Evolutionary conservation across 148 eudicot species (phyloP).

Genomic region (Amaranthus hypochondriacus): DNA sequence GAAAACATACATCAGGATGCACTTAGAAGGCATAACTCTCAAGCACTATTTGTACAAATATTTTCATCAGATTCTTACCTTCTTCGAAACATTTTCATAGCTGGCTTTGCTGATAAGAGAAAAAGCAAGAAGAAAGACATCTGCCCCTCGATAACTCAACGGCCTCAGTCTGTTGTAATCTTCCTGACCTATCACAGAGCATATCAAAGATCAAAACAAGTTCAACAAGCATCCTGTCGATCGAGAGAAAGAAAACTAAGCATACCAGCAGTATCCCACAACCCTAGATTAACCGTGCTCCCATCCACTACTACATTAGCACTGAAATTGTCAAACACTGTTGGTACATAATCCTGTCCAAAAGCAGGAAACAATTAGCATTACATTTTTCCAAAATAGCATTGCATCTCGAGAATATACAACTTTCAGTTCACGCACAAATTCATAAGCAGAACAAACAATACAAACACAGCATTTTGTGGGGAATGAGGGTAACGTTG

Average conservation of each 20-base stretch:
- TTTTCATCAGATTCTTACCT: slow-evolving; percentile 19
- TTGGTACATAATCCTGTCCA: slow-evolving; percentile 44
- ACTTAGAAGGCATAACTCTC: neutral
- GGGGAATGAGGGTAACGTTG: neutral
- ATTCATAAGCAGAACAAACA: neutral
- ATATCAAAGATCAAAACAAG: slow-evolving; percentile 1
- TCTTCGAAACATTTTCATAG: slow-evolving; percentile 43
- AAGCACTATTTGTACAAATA: too few relatives aligned
- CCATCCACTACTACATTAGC: slow-evolving; percentile 48
- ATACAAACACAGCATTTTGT: neutral
- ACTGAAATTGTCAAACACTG: slow-evolving; percentile 47
- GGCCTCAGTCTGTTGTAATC: slow-evolving; percentile 47
- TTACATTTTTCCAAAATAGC: neutral
- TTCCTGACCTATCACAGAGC: slow-evolving; percentile 31
- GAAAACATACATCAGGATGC: slow-evolving; percentile 5
- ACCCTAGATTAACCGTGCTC: slow-evolving; percentile 38
- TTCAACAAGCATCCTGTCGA: neutral
- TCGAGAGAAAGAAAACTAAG: neutral
- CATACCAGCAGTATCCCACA: slow-evolving; percentile 49
- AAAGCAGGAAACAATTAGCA: neutral
- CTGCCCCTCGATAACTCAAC: slow-evolving; percentile 43
- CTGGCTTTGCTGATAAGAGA: slow-evolving; percentile 44
- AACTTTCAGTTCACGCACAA: neutral
- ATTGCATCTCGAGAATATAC: neutral
- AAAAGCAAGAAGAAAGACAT: slow-evolving; percentile 41